Evolutionary conservation across 805 yeast species (phyloP).

Genomic region (Candida awuae): DNA sequence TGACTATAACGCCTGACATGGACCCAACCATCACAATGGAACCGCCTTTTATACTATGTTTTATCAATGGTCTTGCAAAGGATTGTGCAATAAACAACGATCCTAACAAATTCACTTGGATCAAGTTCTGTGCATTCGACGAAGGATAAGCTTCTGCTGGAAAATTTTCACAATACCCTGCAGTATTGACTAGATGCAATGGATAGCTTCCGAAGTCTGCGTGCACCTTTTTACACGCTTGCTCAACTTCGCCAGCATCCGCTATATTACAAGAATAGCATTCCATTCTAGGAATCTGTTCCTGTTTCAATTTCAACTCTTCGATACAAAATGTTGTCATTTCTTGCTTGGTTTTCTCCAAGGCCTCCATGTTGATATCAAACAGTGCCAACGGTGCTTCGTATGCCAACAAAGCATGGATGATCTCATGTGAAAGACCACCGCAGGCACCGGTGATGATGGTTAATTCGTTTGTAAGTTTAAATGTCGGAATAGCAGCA

Average conservation of each 20-base stretch:
- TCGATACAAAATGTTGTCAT: constrained; percentile 25
- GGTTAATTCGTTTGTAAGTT: constrained; percentile 64
- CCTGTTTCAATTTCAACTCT: constrained; percentile 22
- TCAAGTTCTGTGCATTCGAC: constrained; percentile 54
- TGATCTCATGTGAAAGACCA: constrained; percentile 58
- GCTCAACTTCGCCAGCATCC: constrained; percentile 50
- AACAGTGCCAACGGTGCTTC: constrained; percentile 72
- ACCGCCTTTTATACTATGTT: constrained; percentile 43
- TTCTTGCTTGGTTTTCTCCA: constrained; percentile 46
- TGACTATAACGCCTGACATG: constrained; percentile 71
- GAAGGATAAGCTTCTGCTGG: constrained; percentile 75
- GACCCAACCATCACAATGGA: constrained; percentile 67
- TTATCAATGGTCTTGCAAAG: constrained; percentile 60
- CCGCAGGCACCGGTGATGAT: constrained; percentile 79
- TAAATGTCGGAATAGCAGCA: constrained; percentile 47
- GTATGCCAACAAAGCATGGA: constrained; percentile 62
- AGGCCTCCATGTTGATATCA: constrained; percentile 56
- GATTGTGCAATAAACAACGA: constrained; percentile 68
- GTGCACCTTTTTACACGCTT: constrained; percentile 45
- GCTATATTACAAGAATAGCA: constrained; percentile 74
- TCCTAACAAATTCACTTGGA: constrained; percentile 69
- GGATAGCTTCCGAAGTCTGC: constrained; percentile 54
- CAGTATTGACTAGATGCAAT: constrained; percentile 63
- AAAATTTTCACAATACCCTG: constrained; percentile 80
- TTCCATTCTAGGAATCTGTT: constrained; percentile 34